Evolutionary conservation across 2,329 filamentous ascomycete genomes (phyloP).

Genomic region (Aspergillus brunneoviolaceus): DNA sequence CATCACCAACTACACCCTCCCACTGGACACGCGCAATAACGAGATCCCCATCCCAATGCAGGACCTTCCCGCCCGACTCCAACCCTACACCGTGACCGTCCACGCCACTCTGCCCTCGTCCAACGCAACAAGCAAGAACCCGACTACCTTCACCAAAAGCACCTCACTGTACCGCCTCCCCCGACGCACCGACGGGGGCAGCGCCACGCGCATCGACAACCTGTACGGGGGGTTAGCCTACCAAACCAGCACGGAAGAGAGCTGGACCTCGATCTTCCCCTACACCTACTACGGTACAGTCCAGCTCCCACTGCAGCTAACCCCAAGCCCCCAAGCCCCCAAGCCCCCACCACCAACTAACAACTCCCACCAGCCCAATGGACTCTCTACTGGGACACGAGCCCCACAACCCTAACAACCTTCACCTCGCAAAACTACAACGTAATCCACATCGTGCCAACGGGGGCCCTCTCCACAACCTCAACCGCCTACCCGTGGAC

Average conservation of each 20-base stretch:
- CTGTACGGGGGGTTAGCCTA: background rate
- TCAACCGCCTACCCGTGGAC: background rate
- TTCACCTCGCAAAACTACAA: background rate
- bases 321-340: no score
- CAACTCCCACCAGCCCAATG: background rate
- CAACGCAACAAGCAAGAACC: background rate
- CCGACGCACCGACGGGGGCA: slow-evolving; percentile 2
- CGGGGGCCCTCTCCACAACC: background rate
- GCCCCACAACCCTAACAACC: background rate
- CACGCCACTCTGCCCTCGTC: background rate
- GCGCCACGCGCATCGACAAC: slow-evolving; percentile 5
- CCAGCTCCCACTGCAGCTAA: background rate
- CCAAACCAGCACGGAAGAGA: background rate
- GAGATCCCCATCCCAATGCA: no score
- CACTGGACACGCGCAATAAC: background rate
- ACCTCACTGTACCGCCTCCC: slow-evolving; percentile 1
- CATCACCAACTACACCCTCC: background rate
- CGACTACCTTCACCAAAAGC: background rate
- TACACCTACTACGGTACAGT: slow-evolving; percentile 5
- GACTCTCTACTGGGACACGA: slow-evolving; percentile 5
- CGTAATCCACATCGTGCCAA: slow-evolving; percentile 4
- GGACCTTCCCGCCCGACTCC: background rate
- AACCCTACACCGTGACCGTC: slow-evolving; percentile 1
- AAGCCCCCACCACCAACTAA: no score
- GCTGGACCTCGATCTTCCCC: slow-evolving; percentile 5